Evolutionary conservation across 2,329 filamentous ascomycete species (phyloP), one percentile per base, ranked within the genome.

Genomic region (Dactylonectria macrodidyma): DNA sequence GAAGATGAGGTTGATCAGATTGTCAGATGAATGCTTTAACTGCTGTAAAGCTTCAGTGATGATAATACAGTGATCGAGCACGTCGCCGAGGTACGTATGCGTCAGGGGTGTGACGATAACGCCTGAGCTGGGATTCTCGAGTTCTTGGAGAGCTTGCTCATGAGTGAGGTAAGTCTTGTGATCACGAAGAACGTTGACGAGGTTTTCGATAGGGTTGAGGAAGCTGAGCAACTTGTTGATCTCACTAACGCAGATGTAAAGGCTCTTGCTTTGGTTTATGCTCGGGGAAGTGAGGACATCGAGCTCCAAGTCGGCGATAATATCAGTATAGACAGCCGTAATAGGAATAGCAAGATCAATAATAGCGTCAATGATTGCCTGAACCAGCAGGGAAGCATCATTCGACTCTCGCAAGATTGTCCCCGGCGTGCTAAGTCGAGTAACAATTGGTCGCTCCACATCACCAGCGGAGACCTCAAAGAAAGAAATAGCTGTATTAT

Each of bases 401-500:
- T 93, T 95, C 7, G 92, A 95, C 73, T 93, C 90, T 44, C 95
- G 90, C 12, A 98, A 84, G 62, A 97, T 94, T 0, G 95, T 98
- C 70, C 95, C 94, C 0, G 89, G 86, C 2, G 92, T 93, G 56
- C 85, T 87, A 1, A 98, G 85, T 30, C 95, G 93, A 36, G 88
- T 87, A 36, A 97, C 84, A 47, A 98, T 97, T 1, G 95, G 95
- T 3, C 85, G 85, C 81, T 98, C 95, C 3, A 98, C 89, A 73
- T 97, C 95, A 44, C 92, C 89, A 2, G 95, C 95, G 0, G 95
- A 97, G 48, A 92, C 89, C 82, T 98, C 95, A 74, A 98, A 98
- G 81, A 98, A 98, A 9, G 93, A 95, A n/a, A 97, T 95, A 65
- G 97, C 92, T 0, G 92, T 95, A 77, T 98, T 98, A 81, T 98